These are phyloP conservation scores for Cylindrodendrum hubeiense DNA, from an alignment of 2,329 filamentous ascomycete species.

Conservation along the genomic window DNA sequence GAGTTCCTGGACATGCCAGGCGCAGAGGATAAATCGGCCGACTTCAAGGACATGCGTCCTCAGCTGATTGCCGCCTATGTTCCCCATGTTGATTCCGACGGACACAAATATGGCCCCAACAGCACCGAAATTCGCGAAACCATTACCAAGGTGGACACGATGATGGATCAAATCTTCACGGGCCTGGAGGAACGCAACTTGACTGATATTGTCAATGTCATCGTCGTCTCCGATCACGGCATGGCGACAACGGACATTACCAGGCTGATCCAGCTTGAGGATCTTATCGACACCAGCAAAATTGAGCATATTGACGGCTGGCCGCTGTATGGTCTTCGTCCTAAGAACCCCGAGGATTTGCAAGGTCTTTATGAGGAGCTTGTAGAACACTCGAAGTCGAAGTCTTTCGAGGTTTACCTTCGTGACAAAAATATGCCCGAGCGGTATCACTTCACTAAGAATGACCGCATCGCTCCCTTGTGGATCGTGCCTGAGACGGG, in stretches of 20 bases:
- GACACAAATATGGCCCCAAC: conserved; percentile 92
- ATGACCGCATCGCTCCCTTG: conserved; percentile 89
- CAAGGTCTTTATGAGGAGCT: conserved; percentile 74
- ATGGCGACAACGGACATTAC: conserved; percentile 93
- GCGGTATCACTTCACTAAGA: conserved; percentile 90
- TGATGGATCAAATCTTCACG: conserved; percentile 82
- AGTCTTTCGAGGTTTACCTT: conserved; percentile 88
- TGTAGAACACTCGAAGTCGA: conserved; percentile 66
- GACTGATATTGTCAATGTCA: conserved; percentile 89
- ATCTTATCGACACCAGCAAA: conserved; percentile 81
- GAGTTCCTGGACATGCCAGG: conserved; percentile 88
- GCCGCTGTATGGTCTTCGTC: conserved; percentile 90
- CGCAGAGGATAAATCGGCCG: conserved; percentile 66
- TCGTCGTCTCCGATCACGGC: conserved; percentile 97
- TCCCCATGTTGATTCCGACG: conserved; percentile 88
- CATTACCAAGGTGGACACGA: conserved; percentile 82
- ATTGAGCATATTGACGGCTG: conserved; percentile 92
- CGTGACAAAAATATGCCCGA: conserved; percentile 90
- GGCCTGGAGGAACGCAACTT: conserved; percentile 87
- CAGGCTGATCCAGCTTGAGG: conserved; percentile 89
- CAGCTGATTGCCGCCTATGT: conserved; percentile 96
- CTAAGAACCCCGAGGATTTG: conserved; percentile 77
- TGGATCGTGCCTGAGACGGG: conserved; percentile 95
- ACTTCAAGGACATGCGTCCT: conserved; percentile 72
- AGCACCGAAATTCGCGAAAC: conserved; percentile 89